Evolutionary conservation across 1,284 basidiomycete species (phyloP).

Genomic region (Marasmius sp.): DNA sequence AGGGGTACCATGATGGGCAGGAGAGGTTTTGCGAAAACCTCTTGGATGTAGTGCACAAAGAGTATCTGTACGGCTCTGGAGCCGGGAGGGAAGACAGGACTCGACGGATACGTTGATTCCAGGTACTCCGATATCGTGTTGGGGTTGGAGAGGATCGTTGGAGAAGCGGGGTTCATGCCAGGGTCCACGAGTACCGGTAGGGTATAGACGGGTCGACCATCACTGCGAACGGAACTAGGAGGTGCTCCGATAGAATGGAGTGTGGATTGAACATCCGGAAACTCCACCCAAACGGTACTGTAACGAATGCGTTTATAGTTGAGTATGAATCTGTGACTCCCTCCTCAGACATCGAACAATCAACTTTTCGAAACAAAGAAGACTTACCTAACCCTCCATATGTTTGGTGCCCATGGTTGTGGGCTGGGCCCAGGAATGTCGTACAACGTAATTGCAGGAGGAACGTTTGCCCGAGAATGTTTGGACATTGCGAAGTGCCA

Average conservation of each 20-base stretch:
- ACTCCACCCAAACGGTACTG: slow-evolving; percentile 66
- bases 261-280: slow-evolving; percentile 62
- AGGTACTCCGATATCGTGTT: slow-evolving; percentile 69
- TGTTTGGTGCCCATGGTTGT: slow-evolving; percentile 72
- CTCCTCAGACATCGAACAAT: neutral
- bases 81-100: slow-evolving; percentile 67
- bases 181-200: slow-evolving; percentile 63
- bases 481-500: neutral
- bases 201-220: slow-evolving; percentile 62
- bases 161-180: slow-evolving; percentile 35
- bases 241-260: slow-evolving; percentile 58
- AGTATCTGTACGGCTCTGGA: slow-evolving; percentile 63
- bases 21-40: slow-evolving; percentile 65
- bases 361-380: neutral
- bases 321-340: slow-evolving; percentile 55
- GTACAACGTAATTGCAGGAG: slow-evolving; percentile 60
- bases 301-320: slow-evolving; percentile 72
- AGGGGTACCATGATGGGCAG: slow-evolving; percentile 69
- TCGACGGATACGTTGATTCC: slow-evolving; percentile 62
- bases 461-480: neutral
- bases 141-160: slow-evolving; percentile 53
- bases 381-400: slow-evolving; percentile 53
- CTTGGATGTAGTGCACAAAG: slow-evolving; percentile 69
- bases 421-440: slow-evolving; percentile 59
- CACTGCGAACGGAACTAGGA: slow-evolving; percentile 48